A percentile compares a stretch with the other conserved stretches of the same genome.
Conservation (phyloP, 805 yeast genomes). For the Clavispora asparagi region DNA sequence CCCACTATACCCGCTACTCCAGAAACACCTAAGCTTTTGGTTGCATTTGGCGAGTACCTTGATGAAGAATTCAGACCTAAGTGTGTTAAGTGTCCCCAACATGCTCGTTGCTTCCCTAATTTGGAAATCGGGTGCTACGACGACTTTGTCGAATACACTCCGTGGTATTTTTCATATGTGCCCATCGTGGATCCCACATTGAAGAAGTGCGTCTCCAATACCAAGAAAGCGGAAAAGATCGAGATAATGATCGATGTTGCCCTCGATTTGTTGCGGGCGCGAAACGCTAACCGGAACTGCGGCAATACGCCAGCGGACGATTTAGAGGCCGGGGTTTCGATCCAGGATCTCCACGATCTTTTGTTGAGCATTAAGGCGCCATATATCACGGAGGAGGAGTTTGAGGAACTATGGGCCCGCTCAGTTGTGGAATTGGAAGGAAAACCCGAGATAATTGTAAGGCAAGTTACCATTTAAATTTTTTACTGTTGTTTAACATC, state of each 20-base stretch:
- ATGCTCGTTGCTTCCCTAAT: slow-evolving; percentile 66
- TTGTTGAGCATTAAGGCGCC: slow-evolving; percentile 43
- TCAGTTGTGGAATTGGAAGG: slow-evolving; percentile 56
- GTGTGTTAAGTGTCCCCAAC: slow-evolving; percentile 76
- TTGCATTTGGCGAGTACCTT: slow-evolving; percentile 39
- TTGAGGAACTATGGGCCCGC: slow-evolving; percentile 68
- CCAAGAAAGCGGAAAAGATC: slow-evolving; percentile 61
- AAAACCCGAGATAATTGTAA: slow-evolving; percentile 69
- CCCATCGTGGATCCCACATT: slow-evolving; percentile 52
- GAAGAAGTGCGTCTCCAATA: slow-evolving; percentile 65
- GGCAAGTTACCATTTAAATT: slow-evolving; percentile 52
- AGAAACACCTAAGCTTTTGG: slow-evolving; percentile 25
- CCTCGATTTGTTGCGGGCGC: slow-evolving; percentile 56
- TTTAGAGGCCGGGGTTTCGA: slow-evolving; percentile 46
- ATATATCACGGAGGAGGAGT: slow-evolving; percentile 54
- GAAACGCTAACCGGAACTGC: slow-evolving; percentile 62
- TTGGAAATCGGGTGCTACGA: slow-evolving; percentile 64
- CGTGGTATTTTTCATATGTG: slow-evolving; percentile 52
- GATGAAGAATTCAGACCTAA: slow-evolving; percentile 46
- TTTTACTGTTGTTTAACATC: background rate
- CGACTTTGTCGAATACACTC: slow-evolving; percentile 50
- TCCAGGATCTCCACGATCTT: slow-evolving; percentile 48
- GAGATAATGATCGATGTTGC: slow-evolving; percentile 63
- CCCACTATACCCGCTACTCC: slow-evolving; percentile 33
- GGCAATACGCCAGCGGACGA: slow-evolving; percentile 43